phyloP scores from a whole-genome alignment of 768 basidiomycete species.

The Coprinellus micaceus region DNA sequence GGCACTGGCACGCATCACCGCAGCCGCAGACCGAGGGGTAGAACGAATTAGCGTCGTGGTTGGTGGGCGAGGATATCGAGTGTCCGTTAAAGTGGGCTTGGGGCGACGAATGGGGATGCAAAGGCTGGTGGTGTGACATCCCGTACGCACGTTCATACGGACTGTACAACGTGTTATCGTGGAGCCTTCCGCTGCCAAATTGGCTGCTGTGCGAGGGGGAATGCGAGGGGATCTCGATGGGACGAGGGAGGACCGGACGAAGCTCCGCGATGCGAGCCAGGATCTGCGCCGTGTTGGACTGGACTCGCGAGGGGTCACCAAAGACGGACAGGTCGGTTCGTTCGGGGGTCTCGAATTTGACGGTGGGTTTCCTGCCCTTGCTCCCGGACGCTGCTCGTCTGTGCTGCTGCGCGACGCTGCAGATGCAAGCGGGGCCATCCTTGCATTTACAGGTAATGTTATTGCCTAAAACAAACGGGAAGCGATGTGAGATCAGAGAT shows the following conservation, averaged over 20 bases:
- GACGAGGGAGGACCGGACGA: constrained; percentile 69
- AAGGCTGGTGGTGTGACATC: constrained; percentile 29
- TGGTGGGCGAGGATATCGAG: constrained; percentile 6
- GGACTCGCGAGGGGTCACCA: constrained; percentile 5
- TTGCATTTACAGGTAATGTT: constrained; percentile 43
- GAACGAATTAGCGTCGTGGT: constrained; percentile 13
- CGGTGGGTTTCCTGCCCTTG: constrained; percentile 27
- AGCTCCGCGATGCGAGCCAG: constrained; percentile 60
- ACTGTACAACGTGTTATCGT: constrained; percentile 55
- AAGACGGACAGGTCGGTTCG: constrained; percentile 8
- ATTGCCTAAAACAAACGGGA: constrained; percentile 34
- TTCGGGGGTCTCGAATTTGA: constrained; percentile 20
- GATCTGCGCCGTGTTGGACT: constrained; percentile 39
- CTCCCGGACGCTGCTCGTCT: too few relatives aligned
- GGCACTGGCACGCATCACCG: constrained; percentile 59
- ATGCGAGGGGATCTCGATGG: constrained; percentile 16
- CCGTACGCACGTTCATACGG: constrained; percentile 72
- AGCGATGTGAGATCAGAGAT: constrained; percentile 39
- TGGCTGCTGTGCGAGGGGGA: constrained; percentile 20
- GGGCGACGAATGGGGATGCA: constrained; percentile 18
- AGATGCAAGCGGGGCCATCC: constrained; percentile 51
- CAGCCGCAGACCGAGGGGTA: constrained; percentile 57
- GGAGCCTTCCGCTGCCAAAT: constrained; percentile 42
- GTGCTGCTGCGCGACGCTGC: too few relatives aligned
- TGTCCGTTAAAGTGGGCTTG: constrained; percentile 19